Evolutionary conservation across 2,329 filamentous ascomycete genomes (phyloP).

Genomic region (Talaromyces amestolkiae): DNA sequence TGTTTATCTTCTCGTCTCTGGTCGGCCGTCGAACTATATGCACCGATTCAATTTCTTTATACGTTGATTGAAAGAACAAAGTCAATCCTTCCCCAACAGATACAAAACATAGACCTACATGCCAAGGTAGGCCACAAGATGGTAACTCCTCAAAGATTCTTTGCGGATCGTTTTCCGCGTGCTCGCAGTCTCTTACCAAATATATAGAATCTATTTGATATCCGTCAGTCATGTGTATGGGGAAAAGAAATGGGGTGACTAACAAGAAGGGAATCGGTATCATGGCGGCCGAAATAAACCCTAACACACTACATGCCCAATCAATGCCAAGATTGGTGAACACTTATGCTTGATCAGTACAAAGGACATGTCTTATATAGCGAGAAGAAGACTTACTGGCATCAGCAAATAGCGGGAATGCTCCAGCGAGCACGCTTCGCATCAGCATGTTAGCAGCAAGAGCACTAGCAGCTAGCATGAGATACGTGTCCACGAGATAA

Average conservation of each 20-base stretch:
- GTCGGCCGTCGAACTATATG: no score
- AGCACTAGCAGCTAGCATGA: constrained; percentile 9
- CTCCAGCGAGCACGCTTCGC: neutral
- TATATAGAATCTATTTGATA: neutral
- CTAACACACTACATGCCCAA: constrained; percentile 8
- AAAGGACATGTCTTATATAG: neutral
- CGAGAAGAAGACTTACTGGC: neutral
- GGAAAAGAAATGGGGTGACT: neutral
- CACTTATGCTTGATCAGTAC: neutral
- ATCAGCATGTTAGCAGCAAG: constrained; percentile 12
- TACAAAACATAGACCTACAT: neutral
- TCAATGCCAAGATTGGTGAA: constrained; percentile 11
- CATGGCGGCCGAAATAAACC: constrained; percentile 3
- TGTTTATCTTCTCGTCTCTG: neutral
- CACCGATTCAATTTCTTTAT: no score
- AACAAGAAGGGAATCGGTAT: constrained; percentile 13
- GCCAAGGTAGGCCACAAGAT: neutral
- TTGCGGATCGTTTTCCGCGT: neutral
- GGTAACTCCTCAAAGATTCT: neutral
- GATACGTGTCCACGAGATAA: constrained; percentile 3
- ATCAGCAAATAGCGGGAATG: constrained; percentile 7
- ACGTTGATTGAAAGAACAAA: neutral
- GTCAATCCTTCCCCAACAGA: no score
- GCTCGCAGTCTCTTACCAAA: constrained; percentile 7
- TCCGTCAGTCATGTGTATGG: neutral